These are phyloP conservation scores for Picea sitchensis DNA, from an alignment of 75 land plant genomes.

Conservation along the genomic window DNA sequence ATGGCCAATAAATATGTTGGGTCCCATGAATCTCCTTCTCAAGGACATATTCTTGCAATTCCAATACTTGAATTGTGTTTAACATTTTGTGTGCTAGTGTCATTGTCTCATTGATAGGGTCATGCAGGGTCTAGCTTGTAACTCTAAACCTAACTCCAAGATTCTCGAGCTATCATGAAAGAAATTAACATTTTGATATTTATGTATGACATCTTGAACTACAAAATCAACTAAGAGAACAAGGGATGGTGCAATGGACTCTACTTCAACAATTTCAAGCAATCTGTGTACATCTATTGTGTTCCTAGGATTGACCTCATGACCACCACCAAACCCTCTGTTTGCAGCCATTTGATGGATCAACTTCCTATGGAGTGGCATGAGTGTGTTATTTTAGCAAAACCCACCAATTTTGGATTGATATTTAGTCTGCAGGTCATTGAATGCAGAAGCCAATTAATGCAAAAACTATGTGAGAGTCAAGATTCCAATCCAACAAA, in stretches of 20 bases:
- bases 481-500: too few relatives aligned
- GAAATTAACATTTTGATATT: too few relatives aligned
- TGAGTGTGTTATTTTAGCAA: not conserved
- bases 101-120: too few relatives aligned
- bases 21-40: too few relatives aligned
- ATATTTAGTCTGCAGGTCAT: not conserved
- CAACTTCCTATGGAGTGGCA: not conserved
- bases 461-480: not conserved
- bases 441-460: not conserved
- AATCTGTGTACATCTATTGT: constrained; percentile 8
- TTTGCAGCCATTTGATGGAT: constrained; percentile 1
- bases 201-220: too few relatives aligned
- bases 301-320: not conserved
- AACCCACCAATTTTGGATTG: not conserved
- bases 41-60: too few relatives aligned
- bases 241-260: constrained; percentile 25
- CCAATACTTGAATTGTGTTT: too few relatives aligned
- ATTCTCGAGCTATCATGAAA: too few relatives aligned
- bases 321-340: not conserved
- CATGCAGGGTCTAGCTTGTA: too few relatives aligned
- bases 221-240: constrained; percentile 19
- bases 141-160: too few relatives aligned
- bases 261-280: constrained; percentile 25
- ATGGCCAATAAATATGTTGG: too few relatives aligned
- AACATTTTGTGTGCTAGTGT: too few relatives aligned